phyloP scores from a whole-genome alignment of 2,329 filamentous ascomycete genomes.

The Colletotrichum lindemuthianum region DNA sequence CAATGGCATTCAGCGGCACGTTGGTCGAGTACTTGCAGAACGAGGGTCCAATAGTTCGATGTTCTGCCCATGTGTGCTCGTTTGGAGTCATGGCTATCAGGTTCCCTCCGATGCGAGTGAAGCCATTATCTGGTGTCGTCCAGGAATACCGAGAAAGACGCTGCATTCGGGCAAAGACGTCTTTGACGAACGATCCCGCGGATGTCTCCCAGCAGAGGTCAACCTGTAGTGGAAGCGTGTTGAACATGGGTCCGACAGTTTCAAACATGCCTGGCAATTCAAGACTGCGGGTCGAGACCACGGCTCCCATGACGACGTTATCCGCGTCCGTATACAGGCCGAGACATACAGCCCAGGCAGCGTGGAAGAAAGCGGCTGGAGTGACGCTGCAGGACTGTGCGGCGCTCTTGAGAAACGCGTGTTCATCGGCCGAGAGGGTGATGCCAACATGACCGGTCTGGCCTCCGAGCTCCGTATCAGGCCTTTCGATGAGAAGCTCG shows the following conservation, averaged over 20 bases:
- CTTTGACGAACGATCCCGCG: slow-evolving; percentile 32
- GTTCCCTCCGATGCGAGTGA: neutral
- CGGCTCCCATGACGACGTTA: slow-evolving; percentile 46
- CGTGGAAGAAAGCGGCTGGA: slow-evolving; percentile 39
- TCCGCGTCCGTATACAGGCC: slow-evolving; percentile 44
- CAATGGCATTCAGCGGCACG: slow-evolving; percentile 1
- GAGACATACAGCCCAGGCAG: slow-evolving; percentile 50
- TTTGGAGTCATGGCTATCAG: neutral
- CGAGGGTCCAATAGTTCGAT: neutral
- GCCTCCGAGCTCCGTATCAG: neutral
- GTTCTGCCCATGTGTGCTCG: neutral
- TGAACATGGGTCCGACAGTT: slow-evolving; percentile 48
- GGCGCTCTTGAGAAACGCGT: slow-evolving; percentile 25
- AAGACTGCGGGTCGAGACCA: slow-evolving; percentile 47
- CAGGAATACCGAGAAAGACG: slow-evolving; percentile 31
- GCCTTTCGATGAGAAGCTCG: neutral
- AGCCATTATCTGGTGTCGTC: slow-evolving; percentile 36
- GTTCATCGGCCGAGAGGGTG: neutral
- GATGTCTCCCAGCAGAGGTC: slow-evolving; percentile 31
- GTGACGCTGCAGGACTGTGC: slow-evolving; percentile 25
- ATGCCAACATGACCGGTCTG: neutral
- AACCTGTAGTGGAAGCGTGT: slow-evolving; percentile 42
- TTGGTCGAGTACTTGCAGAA: neutral
- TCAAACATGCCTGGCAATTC: slow-evolving; percentile 42
- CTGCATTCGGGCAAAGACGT: slow-evolving; percentile 14